Evolutionary conservation across 176 grass and related monocot species (phyloP).

Genomic region (Rhipidocladum racemiflorum): DNA sequence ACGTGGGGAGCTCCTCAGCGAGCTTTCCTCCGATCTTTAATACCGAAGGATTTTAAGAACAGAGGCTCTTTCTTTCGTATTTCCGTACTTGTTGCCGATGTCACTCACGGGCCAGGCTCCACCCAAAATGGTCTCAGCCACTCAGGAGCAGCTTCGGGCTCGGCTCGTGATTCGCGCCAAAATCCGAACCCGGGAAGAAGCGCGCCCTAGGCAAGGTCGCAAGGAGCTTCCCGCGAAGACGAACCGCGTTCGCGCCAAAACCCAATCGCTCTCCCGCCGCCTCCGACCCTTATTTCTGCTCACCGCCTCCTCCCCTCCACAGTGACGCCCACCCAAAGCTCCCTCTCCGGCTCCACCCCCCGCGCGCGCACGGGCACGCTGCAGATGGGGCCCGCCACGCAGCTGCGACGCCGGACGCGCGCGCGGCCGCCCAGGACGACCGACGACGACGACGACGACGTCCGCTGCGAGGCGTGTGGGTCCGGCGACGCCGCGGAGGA

Average conservation of each 20-base stretch:
- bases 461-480: conserved; percentile 62
- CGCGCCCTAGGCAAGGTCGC: too few species aligned
- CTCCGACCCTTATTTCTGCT: conserved; percentile 16
- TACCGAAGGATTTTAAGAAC: too few species aligned
- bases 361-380: accelerated
- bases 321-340: background rate
- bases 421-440: conserved; percentile 24
- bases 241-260: conserved; percentile 40
- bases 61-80: too few species aligned
- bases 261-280: conserved; percentile 12
- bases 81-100: too few species aligned
- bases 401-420: conserved; percentile 42
- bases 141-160: background rate
- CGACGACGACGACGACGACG: conserved; percentile 25
- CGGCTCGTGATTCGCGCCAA: background rate
- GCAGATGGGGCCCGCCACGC: conserved; percentile 36
- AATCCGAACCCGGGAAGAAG: background rate
- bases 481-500: conserved; percentile 56
- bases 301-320: background rate
- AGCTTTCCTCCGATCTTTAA: too few species aligned
- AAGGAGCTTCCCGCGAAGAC: conserved; percentile 25
- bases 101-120: too few species aligned
- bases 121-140: too few species aligned
- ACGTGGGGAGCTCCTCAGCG: too few species aligned
- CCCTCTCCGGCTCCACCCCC: too few species aligned